A percentile compares a stretch with the other conserved stretches of the same genome.
Conservation (phyloP, 2,329 filamentous ascomycete species). For the Talaromyces albobiverticillius region DNA sequence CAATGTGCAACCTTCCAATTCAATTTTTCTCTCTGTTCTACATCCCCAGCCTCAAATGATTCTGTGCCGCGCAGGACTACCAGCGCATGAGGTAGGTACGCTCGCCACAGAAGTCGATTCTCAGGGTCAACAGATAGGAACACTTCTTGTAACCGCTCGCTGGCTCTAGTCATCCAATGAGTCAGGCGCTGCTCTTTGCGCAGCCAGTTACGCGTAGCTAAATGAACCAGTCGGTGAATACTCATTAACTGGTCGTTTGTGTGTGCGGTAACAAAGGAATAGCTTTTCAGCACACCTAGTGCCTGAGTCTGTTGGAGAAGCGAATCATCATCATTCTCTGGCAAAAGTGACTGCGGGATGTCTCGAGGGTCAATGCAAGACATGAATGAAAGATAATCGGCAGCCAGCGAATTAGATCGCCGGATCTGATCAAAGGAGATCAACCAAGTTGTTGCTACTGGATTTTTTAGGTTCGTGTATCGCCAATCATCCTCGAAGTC, state of each 20-base stretch:
- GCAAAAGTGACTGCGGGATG: constrained; percentile 31
- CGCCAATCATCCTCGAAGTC: constrained; percentile 31
- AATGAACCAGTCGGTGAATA: constrained; percentile 32
- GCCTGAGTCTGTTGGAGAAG: constrained; percentile 23
- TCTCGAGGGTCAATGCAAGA: constrained; percentile 26
- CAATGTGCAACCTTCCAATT: too few relatives aligned
- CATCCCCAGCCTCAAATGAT: background rate
- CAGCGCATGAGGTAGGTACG: constrained; percentile 30
- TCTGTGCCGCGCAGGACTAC: background rate
- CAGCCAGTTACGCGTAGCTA: constrained; percentile 34
- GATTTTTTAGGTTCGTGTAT: constrained; percentile 26
- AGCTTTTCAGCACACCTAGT: constrained; percentile 29
- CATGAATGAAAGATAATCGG: constrained; percentile 31
- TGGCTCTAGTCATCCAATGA: constrained; percentile 7
- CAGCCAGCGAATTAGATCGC: constrained; percentile 25
- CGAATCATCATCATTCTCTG: constrained; percentile 9
- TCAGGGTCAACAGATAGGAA: constrained; percentile 19
- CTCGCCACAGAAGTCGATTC: constrained; percentile 22
- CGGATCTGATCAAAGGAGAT: constrained; percentile 36
- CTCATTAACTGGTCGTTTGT: constrained; percentile 8
- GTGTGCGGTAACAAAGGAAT: constrained; percentile 28
- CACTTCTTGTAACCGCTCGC: constrained; percentile 6
- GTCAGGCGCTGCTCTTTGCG: constrained; percentile 17
- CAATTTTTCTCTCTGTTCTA: too few relatives aligned
- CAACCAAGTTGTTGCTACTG: constrained; percentile 35